Evolutionary conservation across 1,139 yeast species (phyloP).

Genomic region (Saccharomyces pastorianus): DNA sequence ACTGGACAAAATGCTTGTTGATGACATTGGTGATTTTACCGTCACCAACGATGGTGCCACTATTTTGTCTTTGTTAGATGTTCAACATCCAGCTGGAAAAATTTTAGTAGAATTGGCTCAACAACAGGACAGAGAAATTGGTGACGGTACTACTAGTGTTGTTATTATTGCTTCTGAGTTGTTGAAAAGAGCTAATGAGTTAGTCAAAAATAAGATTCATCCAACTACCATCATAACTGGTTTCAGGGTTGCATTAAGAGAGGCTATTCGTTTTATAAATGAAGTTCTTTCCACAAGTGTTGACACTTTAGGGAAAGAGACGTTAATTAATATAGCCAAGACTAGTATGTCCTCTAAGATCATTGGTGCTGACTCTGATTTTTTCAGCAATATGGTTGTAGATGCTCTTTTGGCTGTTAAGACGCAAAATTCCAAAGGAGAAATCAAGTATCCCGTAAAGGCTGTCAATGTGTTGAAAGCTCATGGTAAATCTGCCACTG

Average conservation of each 20-base stretch:
- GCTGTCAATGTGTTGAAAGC: conserved; percentile 95
- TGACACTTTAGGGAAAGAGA: conserved; percentile 75
- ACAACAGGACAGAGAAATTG: conserved; percentile 98
- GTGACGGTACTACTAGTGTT: conserved; percentile 96
- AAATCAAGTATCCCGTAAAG: conserved; percentile 87
- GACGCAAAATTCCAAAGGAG: conserved; percentile 83
- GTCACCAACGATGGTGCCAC: conserved; percentile 99
- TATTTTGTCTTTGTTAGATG: conserved; percentile 80
- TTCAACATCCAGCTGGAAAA: conserved; percentile 98
- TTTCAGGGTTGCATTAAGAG: conserved; percentile 85
- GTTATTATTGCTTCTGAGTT: conserved; percentile 92
- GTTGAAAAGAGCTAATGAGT: conserved; percentile 84
- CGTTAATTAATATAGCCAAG: conserved; percentile 78
- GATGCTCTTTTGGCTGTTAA: conserved; percentile 95
- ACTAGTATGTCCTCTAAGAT: conserved; percentile 96
- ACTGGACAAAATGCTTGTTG: conserved; percentile 95
- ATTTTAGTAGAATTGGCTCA: conserved; percentile 95
- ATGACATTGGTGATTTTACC: conserved; percentile 97
- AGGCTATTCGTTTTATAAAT: conserved; percentile 80
- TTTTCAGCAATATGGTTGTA: conserved; percentile 84
- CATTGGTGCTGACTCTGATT: conserved; percentile 91
- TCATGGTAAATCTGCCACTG: conserved; percentile 87
- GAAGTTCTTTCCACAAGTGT: conserved; percentile 80
- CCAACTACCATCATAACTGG: conserved; percentile 98
- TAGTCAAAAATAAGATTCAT: conserved; percentile 88